These are phyloP conservation scores for Physcomitrium patens DNA, from an alignment of 225 moss, liverwort and hornwort species.

Conservation along the genomic window DNA sequence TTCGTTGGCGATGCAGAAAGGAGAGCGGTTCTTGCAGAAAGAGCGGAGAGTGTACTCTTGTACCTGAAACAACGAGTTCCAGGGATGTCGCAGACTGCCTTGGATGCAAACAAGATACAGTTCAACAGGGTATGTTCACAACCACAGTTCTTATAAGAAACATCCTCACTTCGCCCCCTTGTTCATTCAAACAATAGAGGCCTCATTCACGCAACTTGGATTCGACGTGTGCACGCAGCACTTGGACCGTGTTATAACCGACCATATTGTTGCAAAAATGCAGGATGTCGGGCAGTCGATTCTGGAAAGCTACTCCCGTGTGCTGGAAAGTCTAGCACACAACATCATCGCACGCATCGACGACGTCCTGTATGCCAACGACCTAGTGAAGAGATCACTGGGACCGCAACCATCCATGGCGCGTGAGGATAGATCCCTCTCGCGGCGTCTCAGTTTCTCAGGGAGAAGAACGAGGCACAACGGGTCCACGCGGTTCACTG, in stretches of 20 bases:
- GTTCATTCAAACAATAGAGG: too few species aligned
- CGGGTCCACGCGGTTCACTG: conserved; percentile 54
- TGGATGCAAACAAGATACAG: conserved; percentile 94
- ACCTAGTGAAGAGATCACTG: conserved; percentile 63
- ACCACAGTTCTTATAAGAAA: not conserved
- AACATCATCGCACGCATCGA: conserved; percentile 95
- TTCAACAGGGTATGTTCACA: conserved; percentile 72
- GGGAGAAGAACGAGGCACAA: conserved; percentile 63
- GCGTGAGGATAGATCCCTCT: conserved; percentile 57
- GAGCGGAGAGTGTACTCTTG: conserved; percentile 80
- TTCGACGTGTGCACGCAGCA: not conserved
- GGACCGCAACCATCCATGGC: conserved; percentile 51
- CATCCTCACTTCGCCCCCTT: too few species aligned
- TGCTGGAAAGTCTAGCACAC: conserved; percentile 91
- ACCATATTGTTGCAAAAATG: conserved; percentile 19
- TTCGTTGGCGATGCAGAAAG: conserved; percentile 75
- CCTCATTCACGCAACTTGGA: not conserved
- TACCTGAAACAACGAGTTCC: conserved; percentile 80
- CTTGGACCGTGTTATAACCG: conserved; percentile 8
- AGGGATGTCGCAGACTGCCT: conserved; percentile 84
- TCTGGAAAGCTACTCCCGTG: conserved; percentile 96
- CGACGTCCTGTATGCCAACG: conserved; percentile 85
- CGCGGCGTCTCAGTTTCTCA: conserved; percentile 52
- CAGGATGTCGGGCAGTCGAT: conserved; percentile 99
- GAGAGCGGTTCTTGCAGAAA: conserved; percentile 70